These are phyloP conservation scores for Aaosphaeria arxii DNA, from an alignment of 2,329 filamentous ascomycete species.

Conservation along the genomic window DNA sequence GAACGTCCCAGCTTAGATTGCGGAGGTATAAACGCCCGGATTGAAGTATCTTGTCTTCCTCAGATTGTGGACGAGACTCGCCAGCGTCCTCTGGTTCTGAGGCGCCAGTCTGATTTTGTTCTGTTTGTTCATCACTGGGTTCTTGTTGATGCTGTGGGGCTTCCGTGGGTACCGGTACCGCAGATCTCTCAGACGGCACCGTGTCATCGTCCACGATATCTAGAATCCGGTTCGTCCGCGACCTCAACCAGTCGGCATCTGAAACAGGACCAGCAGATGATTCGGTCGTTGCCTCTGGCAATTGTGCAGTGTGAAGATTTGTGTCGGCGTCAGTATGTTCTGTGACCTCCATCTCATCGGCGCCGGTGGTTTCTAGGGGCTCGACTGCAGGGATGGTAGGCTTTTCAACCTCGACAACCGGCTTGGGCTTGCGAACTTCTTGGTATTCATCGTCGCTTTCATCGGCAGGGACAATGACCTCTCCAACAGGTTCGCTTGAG, in stretches of 20 bases:
- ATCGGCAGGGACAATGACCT: slow-evolving; percentile 29
- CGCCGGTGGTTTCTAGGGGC: no score
- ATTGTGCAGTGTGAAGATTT: neutral
- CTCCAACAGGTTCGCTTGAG: slow-evolving; percentile 1
- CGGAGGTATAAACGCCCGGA: slow-evolving; percentile 82
- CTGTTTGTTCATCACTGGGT: neutral
- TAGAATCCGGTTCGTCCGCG: slow-evolving; percentile 79
- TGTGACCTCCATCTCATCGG: no score
- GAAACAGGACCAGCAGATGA: slow-evolving; percentile 48
- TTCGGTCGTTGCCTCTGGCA: neutral
- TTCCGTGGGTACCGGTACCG: slow-evolving; percentile 2
- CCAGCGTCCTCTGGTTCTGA: slow-evolving; percentile 24
- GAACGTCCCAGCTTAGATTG: slow-evolving; percentile 80
- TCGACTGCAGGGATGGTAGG: no score
- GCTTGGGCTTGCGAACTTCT: slow-evolving; percentile 47
- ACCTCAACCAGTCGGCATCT: slow-evolving; percentile 89
- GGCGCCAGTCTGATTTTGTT: slow-evolving; percentile 29
- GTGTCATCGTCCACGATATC: slow-evolving; percentile 74
- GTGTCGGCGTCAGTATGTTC: neutral
- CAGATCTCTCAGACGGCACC: no score
- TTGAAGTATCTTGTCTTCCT: slow-evolving; percentile 63
- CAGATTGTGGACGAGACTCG: slow-evolving; percentile 20
- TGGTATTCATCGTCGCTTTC: slow-evolving; percentile 78
- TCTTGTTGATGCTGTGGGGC: slow-evolving; percentile 1
- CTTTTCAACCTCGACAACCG: neutral